Conservation (phyloP, 345 rosid genomes). For the Moricandia arvensis region DNA sequence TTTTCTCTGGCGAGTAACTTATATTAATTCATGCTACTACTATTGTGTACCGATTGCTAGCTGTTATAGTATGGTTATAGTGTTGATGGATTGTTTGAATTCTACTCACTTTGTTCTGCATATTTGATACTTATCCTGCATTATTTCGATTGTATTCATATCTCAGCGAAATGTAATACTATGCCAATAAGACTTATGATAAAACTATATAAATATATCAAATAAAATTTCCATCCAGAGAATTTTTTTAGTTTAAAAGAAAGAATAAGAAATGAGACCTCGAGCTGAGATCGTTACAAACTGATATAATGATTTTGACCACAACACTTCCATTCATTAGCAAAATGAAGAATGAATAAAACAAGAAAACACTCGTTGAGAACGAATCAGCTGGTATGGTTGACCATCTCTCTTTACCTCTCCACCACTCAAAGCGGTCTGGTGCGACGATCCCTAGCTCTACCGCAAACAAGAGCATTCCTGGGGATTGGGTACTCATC, state of each 20-base stretch:
- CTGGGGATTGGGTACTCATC: slow-evolving; percentile 88
- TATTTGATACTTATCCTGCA: neutral
- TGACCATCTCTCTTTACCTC: neutral
- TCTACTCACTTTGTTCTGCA: neutral
- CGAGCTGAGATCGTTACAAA: slow-evolving; percentile 50
- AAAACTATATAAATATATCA: neutral
- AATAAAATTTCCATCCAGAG: neutral
- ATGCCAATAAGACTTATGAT: neutral
- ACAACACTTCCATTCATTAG: slow-evolving; percentile 13
- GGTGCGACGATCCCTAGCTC: slow-evolving; percentile 67
- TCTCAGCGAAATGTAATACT: neutral
- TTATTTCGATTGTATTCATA: neutral
- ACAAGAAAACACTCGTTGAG: slow-evolving; percentile 13
- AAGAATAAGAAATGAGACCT: slow-evolving; percentile 54
- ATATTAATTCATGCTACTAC: too few relatives aligned
- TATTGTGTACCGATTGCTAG: too few relatives aligned
- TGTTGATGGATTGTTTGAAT: neutral
- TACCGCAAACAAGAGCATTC: slow-evolving; percentile 83
- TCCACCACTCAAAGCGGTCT: slow-evolving; percentile 53
- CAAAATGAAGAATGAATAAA: slow-evolving; percentile 22
- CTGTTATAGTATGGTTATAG: neutral
- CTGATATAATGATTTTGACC: slow-evolving; percentile 5
- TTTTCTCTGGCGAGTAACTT: too few relatives aligned
- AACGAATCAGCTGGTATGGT: slow-evolving; percentile 17
- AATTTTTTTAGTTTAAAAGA: neutral